phyloP scores from a whole-genome alignment of 768 basidiomycete genomes.

The Tricholoma bakamatsutake region DNA sequence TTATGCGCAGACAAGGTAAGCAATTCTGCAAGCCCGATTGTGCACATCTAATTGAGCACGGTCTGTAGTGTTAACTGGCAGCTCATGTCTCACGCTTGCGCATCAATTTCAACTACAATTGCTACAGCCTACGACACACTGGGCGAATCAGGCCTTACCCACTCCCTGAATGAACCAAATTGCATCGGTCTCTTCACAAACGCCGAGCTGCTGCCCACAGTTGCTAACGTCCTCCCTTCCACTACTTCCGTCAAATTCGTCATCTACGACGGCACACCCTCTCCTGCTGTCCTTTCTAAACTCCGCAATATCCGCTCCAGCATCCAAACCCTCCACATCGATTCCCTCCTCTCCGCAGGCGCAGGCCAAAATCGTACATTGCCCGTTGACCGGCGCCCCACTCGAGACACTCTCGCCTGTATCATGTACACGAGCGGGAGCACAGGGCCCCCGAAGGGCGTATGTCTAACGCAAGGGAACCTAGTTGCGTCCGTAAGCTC shows the following conservation, averaged over 20 bases:
- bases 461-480: conserved; percentile 82
- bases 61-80: conserved; percentile 74
- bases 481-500: conserved; percentile 83
- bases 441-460: conserved; percentile 94
- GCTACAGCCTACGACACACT: conserved; percentile 97
- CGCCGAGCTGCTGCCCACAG: conserved; percentile 76
- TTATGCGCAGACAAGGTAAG: conserved; percentile 80
- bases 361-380: conserved; percentile 20
- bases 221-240: conserved; percentile 63
- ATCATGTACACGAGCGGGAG: conserved; percentile 79
- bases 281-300: conserved; percentile 46
- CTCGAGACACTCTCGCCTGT: conserved; percentile 38
- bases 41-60: conserved; percentile 1
- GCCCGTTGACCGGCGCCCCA: conserved; percentile 41
- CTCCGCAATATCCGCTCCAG: conserved; percentile 46
- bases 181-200: conserved; percentile 89
- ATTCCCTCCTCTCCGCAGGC: conserved; percentile 66
- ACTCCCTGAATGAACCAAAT: conserved; percentile 81
- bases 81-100: conserved; percentile 76
- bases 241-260: conserved; percentile 75
- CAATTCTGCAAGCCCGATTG: conserved; percentile 1
- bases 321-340: conserved; percentile 57
- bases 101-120: conserved; percentile 70
- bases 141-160: conserved; percentile 79
- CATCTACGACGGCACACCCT: conserved; percentile 77